These are phyloP conservation scores for Aspergillus sp. DNA, from an alignment of 2,329 filamentous ascomycete species.

Conservation along the genomic window DNA sequence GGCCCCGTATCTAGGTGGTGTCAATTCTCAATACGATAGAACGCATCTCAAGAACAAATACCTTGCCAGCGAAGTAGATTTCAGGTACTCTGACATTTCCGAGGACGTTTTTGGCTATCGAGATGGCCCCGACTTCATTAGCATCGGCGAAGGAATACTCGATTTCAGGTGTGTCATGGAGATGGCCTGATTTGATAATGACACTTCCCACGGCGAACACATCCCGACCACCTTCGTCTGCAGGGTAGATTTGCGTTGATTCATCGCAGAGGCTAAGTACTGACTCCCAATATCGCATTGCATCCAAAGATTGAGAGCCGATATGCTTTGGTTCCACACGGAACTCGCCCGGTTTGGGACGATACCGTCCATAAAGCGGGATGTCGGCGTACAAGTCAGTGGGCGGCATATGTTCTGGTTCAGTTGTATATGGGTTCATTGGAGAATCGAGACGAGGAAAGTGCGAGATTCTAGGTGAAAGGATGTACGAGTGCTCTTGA, in stretches of 20 bases:
- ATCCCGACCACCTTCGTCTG: constrained; percentile 35
- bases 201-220: constrained; percentile 43
- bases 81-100: constrained; percentile 31
- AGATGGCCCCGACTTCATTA: constrained; percentile 39
- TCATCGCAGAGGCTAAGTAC: constrained; percentile 32
- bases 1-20: constrained; percentile 33
- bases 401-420: constrained; percentile 30
- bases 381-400: constrained; percentile 29
- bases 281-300: constrained; percentile 62
- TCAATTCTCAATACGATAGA: neutral
- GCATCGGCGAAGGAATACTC: constrained; percentile 43
- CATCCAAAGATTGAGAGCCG: constrained; percentile 48
- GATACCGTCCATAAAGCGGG: constrained; percentile 32
- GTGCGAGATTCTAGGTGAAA: neutral
- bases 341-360: constrained; percentile 27
- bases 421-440: constrained; percentile 13
- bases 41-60: constrained; percentile 14
- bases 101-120: constrained; percentile 29
- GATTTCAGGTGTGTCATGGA: constrained; percentile 21
- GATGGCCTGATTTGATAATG: constrained; percentile 40
- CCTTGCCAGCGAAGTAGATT: constrained; percentile 41
- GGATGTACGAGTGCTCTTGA: neutral
- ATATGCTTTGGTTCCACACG: constrained; percentile 45
- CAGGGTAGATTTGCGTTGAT: constrained; percentile 30
- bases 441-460: neutral